These are phyloP conservation scores for Paracamarosporium sp. DNA, from an alignment of 2,329 filamentous ascomycete genomes.

Conservation along the genomic window DNA sequence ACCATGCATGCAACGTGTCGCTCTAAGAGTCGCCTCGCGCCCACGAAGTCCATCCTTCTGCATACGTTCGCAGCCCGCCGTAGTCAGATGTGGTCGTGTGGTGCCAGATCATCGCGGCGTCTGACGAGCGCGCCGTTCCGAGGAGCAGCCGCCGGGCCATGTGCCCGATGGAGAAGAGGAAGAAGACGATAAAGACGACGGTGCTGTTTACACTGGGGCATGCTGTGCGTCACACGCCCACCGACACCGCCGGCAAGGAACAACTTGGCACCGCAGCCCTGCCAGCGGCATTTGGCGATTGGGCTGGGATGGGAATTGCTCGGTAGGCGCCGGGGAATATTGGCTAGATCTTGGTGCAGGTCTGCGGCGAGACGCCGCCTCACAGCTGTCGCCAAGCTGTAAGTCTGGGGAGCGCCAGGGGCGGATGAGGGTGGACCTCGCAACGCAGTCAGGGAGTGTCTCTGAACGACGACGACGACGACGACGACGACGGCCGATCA, in stretches of 20 bases:
- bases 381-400: background rate
- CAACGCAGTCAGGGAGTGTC: background rate
- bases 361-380: conserved; percentile 3
- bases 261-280: conserved; percentile 8
- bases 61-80: conserved; percentile 42
- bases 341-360: background rate
- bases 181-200: conserved; percentile 13
- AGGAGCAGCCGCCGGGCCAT: conserved; percentile 6
- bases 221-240: conserved; percentile 23
- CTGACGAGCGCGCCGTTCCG: conserved; percentile 42
- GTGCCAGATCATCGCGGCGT: conserved; percentile 47
- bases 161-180: background rate
- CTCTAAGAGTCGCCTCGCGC: conserved; percentile 43
- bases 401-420: background rate
- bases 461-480: too few species aligned
- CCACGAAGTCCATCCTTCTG: conserved; percentile 31
- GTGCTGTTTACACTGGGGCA: conserved; percentile 2
- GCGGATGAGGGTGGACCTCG: background rate
- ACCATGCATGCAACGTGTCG: conserved; percentile 47
- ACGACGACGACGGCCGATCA: conserved; percentile 1
- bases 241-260: conserved; percentile 17
- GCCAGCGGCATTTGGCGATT: background rate
- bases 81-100: conserved; percentile 29
- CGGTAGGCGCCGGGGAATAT: conserved; percentile 4
- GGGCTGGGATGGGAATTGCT: background rate